Conservation (phyloP, 1,284 basidiomycete genomes). For the Marasmius fiardii region DNA sequence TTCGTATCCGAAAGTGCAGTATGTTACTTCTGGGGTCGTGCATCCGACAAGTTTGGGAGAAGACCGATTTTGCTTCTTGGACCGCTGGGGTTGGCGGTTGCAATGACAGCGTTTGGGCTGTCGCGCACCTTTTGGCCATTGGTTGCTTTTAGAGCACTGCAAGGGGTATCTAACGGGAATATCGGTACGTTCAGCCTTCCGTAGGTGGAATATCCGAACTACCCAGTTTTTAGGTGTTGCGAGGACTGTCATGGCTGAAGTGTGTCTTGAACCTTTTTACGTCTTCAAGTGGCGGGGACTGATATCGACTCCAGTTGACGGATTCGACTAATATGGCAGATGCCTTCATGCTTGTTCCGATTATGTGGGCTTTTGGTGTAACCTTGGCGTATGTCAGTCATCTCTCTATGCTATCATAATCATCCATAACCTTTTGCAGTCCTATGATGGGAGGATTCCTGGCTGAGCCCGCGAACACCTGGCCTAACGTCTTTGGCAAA, state of each 20-base stretch:
- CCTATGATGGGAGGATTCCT: slow-evolving; percentile 40
- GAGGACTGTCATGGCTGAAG: slow-evolving; percentile 35
- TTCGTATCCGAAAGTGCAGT: slow-evolving; percentile 31
- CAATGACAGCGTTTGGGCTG: slow-evolving; percentile 34
- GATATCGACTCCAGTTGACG: slow-evolving; percentile 29
- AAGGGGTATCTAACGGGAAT: slow-evolving; percentile 21
- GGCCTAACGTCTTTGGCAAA: slow-evolving; percentile 31
- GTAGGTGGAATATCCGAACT: too few species aligned
- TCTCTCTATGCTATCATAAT: background rate
- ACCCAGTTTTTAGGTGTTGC: slow-evolving; percentile 26
- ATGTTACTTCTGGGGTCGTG: slow-evolving; percentile 36
- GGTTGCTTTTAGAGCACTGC: slow-evolving; percentile 19
- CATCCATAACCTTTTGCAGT: slow-evolving; percentile 19
- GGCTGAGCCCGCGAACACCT: slow-evolving; percentile 35
- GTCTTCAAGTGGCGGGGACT: too few species aligned
- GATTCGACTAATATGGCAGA: slow-evolving; percentile 42
- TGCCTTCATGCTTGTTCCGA: slow-evolving; percentile 37
- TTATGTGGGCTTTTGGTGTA: slow-evolving; percentile 38
- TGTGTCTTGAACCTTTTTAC: slow-evolving; percentile 10
- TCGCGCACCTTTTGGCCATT: slow-evolving; percentile 22
- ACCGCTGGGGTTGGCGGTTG: slow-evolving; percentile 30
- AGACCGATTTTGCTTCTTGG: slow-evolving; percentile 34
- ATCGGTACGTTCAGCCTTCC: slow-evolving; percentile 12
- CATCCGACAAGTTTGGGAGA: slow-evolving; percentile 34
- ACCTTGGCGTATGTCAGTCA: slow-evolving; percentile 33